Base-by-base conservation (phyloP, 768 basidiomycete genomes). In the Pisolithus tinctorius region DNA sequence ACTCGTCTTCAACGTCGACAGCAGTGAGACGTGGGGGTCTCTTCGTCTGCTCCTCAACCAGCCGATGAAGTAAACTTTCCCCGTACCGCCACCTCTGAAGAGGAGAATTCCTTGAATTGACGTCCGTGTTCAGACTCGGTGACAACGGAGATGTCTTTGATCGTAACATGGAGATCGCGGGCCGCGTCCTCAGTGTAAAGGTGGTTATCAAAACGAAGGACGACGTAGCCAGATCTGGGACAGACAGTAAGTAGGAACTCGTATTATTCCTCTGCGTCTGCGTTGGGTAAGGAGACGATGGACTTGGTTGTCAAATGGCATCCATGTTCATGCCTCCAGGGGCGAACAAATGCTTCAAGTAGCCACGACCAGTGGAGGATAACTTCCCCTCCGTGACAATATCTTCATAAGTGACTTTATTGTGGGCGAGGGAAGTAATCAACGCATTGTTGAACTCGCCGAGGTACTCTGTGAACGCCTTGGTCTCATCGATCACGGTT, bases 341-440 rank as follows among this genome's bases (percentile, higher is more conserved):
- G 34, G 64, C 64, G 54, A 65, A 65, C 26, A 65, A 49, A 48
- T 65, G 64, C 45, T 65, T 65, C 55, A 65, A 65, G 57, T 66
- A 65, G 50, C 64, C 62, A 27, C 64, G 64, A 16, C 48, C 52
- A n/a, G 55, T 45, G 16, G 60, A 49, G n/a, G 61, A 53, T 2
- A 60, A 61, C 44, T 61, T 65, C 29, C 60, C 60, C 11, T 64
- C 54, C 20, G 49, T 48, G 43, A 66, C 65, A 20, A 66, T 60
- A 47, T 66, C 64, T 46, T 66, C 64, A 38, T 64, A 66, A 4
- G 61, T 66, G 30, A 64, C 64, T 20, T 66, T 61, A 40, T 62
- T 63, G 31, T 66, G 60, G 1, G 49, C 48, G 31, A 66, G 49
- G 49, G 57, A 57, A 1, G 49, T 39, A 16, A 66, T 58, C 45